Conservation (phyloP, 202 grass and related monocot genomes). For the Panicum virgatum region DNA sequence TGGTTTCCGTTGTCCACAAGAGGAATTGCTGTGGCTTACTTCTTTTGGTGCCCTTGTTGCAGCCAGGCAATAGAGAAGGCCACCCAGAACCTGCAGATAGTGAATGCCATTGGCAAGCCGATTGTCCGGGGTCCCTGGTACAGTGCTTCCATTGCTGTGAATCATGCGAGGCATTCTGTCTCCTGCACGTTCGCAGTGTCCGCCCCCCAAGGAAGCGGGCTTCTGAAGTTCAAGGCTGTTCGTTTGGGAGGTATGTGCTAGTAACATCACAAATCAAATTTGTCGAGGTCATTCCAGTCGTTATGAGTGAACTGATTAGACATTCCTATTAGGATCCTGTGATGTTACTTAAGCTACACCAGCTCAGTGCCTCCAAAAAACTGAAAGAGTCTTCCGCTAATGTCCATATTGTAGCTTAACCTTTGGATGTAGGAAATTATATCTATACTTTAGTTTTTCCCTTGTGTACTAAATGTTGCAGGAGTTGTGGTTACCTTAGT, state of each 20-base stretch:
- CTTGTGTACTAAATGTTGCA: background rate
- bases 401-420: background rate
- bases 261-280: background rate
- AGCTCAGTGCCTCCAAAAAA: background rate
- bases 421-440: background rate
- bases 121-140: slow-evolving; percentile 74
- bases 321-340: background rate
- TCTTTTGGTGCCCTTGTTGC: slow-evolving; percentile 29
- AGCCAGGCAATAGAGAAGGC: slow-evolving; percentile 82
- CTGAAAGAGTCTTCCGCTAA: background rate
- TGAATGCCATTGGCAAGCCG: slow-evolving; percentile 54
- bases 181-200: slow-evolving; percentile 78
- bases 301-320: background rate
- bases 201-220: slow-evolving; percentile 57
- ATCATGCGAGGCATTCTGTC: slow-evolving; percentile 45
- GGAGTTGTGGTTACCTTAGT: background rate
- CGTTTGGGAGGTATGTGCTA: slow-evolving; percentile 50
- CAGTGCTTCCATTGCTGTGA: slow-evolving; percentile 59
- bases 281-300: background rate
- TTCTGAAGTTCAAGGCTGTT: slow-evolving; percentile 84
- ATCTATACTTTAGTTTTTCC: background rate
- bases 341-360: background rate
- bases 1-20: background rate
- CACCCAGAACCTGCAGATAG: slow-evolving; percentile 61
- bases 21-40: background rate